Base-by-base conservation (phyloP, 164 flowering plant species). In the Aristolochia contorta region DNA sequence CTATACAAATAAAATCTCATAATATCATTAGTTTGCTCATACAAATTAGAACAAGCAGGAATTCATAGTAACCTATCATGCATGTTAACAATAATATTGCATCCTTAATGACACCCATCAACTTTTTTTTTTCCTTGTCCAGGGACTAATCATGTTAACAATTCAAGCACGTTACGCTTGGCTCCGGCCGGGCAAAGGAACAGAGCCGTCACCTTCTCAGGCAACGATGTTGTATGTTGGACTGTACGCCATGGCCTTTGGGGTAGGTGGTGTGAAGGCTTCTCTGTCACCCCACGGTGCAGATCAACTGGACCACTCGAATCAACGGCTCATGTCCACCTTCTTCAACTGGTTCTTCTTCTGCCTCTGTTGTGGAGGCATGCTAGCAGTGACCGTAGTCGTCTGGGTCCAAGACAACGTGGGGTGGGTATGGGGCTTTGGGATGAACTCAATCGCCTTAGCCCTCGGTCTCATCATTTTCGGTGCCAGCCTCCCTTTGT, bases 381-480 rank as follows among this genome's bases (percentile, higher is more conserved):
- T 87, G 1, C 65, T 86, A 19, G 97, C 92, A 8, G 95, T 87
- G 12, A 91, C 95, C 6, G 67, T 91, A 19, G 86, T 87, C 27
- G 95, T 91, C 1, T 91, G 97, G 97, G 63, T 91, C 43, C 91
- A 91, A 68, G 93, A 87, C 64, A 87, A 91, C 76, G 76, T 72
- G 37, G 97, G 97, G 23, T 91, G 97, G 97, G 74, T 81, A 13
- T 85, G 92, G 91, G 95, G 93, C 30, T 78, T 85, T 21, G 91
- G 86, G 1, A 74, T 82, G 43, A 77, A 95, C 3, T 78, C 93
- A 6, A 71, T 59, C 5, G 46, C 83, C 0, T 79, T 87, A 53
- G 62, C 88, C 12, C 33, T 83, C 56, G 80, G 91, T 2, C 73
- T 86, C 22, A 82, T 82, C 6, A 41, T 84, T 53, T 88, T 87